Conservation (phyloP, 2,329 filamentous ascomycete genomes). For the Trichophyton equinum region DNA sequence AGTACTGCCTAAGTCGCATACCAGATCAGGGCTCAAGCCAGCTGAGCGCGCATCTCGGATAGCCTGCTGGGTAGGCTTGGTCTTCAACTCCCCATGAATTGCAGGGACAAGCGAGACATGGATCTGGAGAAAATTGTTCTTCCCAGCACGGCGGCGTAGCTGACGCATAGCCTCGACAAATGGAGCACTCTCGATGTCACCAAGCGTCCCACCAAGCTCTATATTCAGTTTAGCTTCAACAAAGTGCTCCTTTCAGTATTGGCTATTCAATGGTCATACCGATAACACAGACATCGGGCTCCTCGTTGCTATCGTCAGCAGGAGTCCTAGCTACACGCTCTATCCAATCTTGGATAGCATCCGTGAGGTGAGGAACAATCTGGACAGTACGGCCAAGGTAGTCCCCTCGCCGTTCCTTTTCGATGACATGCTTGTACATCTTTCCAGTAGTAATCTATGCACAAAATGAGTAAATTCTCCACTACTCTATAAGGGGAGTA, state of each 20-base stretch:
- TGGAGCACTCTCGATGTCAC: constrained; percentile 72
- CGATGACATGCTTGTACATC: constrained; percentile 81
- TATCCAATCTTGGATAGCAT: constrained; percentile 85
- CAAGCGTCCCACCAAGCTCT: constrained; percentile 40
- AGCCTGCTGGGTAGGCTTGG: constrained; percentile 88
- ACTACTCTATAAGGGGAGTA: not conserved
- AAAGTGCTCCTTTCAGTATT: constrained; percentile 20
- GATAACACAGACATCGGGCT: constrained; percentile 86
- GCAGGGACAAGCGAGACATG: constrained; percentile 80
- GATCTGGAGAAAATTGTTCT: constrained; percentile 73
- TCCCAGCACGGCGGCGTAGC: constrained; percentile 56
- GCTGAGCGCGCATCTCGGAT: constrained; percentile 74
- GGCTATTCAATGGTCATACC: constrained; percentile 22
- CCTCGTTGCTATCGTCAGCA: constrained; percentile 68
- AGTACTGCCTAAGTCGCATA: constrained; percentile 25
- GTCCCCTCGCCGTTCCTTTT: constrained; percentile 57
- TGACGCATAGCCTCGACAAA: constrained; percentile 79
- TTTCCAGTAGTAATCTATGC: constrained; percentile 77
- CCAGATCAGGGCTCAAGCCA: constrained; percentile 59
- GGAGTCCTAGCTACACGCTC: constrained; percentile 72
- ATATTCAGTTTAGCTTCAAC: not conserved
- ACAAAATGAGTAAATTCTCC: not conserved
- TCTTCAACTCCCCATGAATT: constrained; percentile 68
- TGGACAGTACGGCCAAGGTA: constrained; percentile 85
- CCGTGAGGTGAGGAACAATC: constrained; percentile 62